Base-by-base conservation (phyloP, 129 eudicot species). In the Flaveria robusta region DNA sequence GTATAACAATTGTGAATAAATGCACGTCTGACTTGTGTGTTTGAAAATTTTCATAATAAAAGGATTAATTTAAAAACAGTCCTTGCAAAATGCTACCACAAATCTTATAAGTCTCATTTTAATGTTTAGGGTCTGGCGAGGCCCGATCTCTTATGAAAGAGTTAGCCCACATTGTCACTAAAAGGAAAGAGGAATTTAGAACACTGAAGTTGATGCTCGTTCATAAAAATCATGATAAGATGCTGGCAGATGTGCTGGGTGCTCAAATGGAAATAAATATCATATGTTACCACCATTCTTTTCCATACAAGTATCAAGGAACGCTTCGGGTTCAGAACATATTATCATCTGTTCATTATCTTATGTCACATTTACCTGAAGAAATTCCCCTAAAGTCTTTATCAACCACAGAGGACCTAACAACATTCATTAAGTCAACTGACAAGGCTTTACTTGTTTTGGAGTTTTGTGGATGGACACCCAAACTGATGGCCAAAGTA, bases 401-500 rank as follows among this genome's bases (percentile, higher is more conserved):
- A 74, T 24, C 73, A 37, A 79, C 89, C 0, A 55, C 86, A 0
- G 89, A 88, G 68, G 95, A 86, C 76, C 71, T 93, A 63, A 84
- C 83, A 70, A 73, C 80, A 54, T 93, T 93, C 78, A 78, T 87
- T 66, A 73, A 71, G 72, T 90, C 98, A 85, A 85, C 92, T 58
- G 97, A 93, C 86, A 90, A 83, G 86, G 86, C 96, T 77, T 81
- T 93, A 29, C 80, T 93, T 78, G 87, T 93, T 81, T 47, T 85
- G 62, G 98, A 93, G 72, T 86, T 87, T 60, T 93, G 98, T 82
- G 98, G 97, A 62, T 93, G 98, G 98, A 90, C 96, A 66, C 77
- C 84, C 63, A 85, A 74, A 67, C 78, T 90, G 84, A 81, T 87
- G 80, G 74, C 88, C 71, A 83, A 75, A 71, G 74, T 75, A 66